Evolutionary conservation across 1,139 yeast genomes (phyloP).

Genomic region (Yamadazyma atmosphaerica): DNA sequence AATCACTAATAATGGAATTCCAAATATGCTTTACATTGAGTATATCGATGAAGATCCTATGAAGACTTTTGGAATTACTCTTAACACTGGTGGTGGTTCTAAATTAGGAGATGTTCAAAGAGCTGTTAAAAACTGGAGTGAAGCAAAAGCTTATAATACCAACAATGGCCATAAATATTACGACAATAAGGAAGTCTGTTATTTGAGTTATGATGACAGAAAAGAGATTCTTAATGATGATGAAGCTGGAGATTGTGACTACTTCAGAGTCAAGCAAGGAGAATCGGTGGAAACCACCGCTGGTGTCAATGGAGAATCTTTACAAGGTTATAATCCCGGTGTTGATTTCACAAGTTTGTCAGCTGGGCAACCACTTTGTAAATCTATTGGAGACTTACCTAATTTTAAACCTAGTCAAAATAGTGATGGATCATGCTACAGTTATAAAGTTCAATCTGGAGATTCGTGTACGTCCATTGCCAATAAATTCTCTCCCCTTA

Average conservation of each 20-base stretch:
- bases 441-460: slow-evolving; percentile 11
- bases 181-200: slow-evolving; percentile 6
- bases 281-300: slow-evolving; percentile 7
- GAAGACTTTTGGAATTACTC: slow-evolving; percentile 11
- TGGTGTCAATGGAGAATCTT: slow-evolving; percentile 13
- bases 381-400: slow-evolving; percentile 11
- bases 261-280: slow-evolving; percentile 7
- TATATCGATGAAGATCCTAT: slow-evolving; percentile 11
- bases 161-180: slow-evolving; percentile 9
- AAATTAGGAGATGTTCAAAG: slow-evolving; percentile 9
- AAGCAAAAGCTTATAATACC: slow-evolving; percentile 9
- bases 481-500: slow-evolving; percentile 9
- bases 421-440: slow-evolving; percentile 13
- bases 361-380: slow-evolving; percentile 13
- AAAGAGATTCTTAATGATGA: slow-evolving; percentile 10
- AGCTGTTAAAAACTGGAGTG: slow-evolving; percentile 13
- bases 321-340: slow-evolving; percentile 14
- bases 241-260: slow-evolving; percentile 12
- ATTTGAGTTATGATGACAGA: slow-evolving; percentile 10
- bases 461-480: slow-evolving; percentile 13
- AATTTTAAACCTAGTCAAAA: slow-evolving; percentile 10
- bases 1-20: slow-evolving; percentile 10
- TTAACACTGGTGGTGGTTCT: slow-evolving; percentile 12
- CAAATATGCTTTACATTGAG: slow-evolving; percentile 11
- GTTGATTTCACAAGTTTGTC: slow-evolving; percentile 11